phyloP scores from a whole-genome alignment of 2,329 filamentous ascomycete species.

The Tolypocladium nubicola region DNA sequence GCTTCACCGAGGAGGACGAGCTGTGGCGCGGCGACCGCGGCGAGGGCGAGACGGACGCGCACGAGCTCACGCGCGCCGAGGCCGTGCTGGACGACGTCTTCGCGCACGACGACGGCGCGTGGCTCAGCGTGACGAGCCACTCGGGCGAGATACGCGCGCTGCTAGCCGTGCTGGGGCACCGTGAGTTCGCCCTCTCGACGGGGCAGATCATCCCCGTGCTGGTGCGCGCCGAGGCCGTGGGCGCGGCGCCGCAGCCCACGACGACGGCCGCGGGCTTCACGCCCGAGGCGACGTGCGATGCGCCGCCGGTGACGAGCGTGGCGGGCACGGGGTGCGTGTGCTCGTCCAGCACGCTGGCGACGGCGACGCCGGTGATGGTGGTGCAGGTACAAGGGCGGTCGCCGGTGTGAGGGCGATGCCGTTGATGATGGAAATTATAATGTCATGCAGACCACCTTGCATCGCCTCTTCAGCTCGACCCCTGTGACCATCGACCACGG shows the following conservation, averaged over 20 bases:
- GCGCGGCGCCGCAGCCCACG: conserved; percentile 13
- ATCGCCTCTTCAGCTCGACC: no score
- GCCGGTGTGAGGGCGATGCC: neutral
- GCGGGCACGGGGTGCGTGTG: conserved; percentile 31
- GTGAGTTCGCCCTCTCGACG: conserved; percentile 51
- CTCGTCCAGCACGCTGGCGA: conserved; percentile 7
- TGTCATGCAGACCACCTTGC: no score
- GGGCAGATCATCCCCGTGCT: conserved; percentile 59
- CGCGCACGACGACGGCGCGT: conserved; percentile 36
- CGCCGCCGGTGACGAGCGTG: conserved; percentile 33
- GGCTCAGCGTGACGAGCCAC: conserved; percentile 50
- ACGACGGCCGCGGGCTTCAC: conserved; percentile 23
- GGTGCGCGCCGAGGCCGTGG: conserved; percentile 43
- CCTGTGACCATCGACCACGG: no score
- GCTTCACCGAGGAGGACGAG: conserved; percentile 45
- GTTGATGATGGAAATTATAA: neutral
- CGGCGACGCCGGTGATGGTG: neutral
- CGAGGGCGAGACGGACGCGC: conserved; percentile 30
- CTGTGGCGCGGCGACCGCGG: conserved; percentile 33
- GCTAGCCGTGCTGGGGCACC: conserved; percentile 47
- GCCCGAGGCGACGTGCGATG: conserved; percentile 30
- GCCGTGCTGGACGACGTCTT: conserved; percentile 47
- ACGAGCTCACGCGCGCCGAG: conserved; percentile 39
- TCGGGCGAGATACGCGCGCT: conserved; percentile 44
- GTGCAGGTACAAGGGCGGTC: neutral